A percentile compares a stretch with the other conserved stretches of the same genome.
phyloP scores from a whole-genome alignment of 2,329 filamentous ascomycete species.

The Clonostachys solani region DNA sequence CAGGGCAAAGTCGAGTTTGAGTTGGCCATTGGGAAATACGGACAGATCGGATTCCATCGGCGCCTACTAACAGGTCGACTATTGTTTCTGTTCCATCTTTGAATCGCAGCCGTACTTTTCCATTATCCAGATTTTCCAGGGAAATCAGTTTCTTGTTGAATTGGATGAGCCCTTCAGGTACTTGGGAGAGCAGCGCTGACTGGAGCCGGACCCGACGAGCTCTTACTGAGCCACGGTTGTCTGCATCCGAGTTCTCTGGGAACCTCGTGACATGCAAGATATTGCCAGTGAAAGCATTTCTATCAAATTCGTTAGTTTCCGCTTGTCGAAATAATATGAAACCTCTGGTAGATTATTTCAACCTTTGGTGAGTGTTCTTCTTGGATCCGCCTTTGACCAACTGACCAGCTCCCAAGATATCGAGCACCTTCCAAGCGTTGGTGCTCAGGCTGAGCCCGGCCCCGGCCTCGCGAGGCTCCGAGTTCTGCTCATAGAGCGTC shows the following conservation, averaged over 20 bases:
- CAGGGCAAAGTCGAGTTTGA: background rate
- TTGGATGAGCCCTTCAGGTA: background rate
- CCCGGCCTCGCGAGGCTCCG: background rate
- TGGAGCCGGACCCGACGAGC: too few relatives aligned
- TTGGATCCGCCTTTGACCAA: too few relatives aligned
- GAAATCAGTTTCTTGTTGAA: background rate
- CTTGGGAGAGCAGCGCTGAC: too few relatives aligned
- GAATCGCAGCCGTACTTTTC: background rate
- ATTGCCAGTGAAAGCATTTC: too few relatives aligned
- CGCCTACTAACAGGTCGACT: background rate
- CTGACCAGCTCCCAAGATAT: background rate
- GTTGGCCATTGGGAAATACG: background rate
- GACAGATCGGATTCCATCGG: background rate
- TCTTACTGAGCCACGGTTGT: too few relatives aligned
- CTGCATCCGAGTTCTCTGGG: too few relatives aligned
- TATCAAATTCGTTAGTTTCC: too few relatives aligned
- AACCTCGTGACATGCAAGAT: too few relatives aligned
- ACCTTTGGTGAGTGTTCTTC: too few relatives aligned
- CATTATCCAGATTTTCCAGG: background rate
- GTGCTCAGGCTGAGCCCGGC: background rate
- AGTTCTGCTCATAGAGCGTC: background rate
- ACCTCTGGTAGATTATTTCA: too few relatives aligned
- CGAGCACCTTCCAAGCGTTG: background rate
- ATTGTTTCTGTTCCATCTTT: background rate
- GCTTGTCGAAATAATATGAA: too few relatives aligned